phyloP scores from a whole-genome alignment of 768 basidiomycete species.

The Podaxis mareebaensis region DNA sequence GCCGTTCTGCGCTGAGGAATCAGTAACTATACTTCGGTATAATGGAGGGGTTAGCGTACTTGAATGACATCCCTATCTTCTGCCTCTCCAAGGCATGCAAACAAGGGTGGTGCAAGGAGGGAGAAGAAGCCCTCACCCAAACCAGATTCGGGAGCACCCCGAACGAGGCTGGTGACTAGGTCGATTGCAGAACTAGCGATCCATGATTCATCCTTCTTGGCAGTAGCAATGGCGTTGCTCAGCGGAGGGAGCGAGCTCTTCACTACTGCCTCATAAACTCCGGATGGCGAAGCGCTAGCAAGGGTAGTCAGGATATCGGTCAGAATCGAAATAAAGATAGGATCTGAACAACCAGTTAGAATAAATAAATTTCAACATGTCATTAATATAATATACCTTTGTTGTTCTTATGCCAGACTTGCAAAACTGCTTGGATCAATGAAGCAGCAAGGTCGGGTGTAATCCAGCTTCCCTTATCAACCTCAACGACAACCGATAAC shows the following conservation, averaged over 20 bases:
- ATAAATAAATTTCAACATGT: not conserved
- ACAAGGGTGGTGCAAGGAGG: conserved; percentile 71
- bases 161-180: conserved; percentile 69
- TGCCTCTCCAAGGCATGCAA: conserved; percentile 62
- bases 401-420: conserved; percentile 85
- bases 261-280: conserved; percentile 73
- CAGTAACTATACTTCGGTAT: not conserved
- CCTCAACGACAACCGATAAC: conserved; percentile 73
- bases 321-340: conserved; percentile 83
- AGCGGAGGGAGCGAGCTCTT: conserved; percentile 74
- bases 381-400: conserved; percentile 53
- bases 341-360: conserved; percentile 49
- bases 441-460: conserved; percentile 64
- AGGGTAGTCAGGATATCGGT: conserved; percentile 78
- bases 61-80: conserved; percentile 89
- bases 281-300: conserved; percentile 55
- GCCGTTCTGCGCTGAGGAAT: conserved; percentile 58
- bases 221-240: conserved; percentile 58
- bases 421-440: conserved; percentile 65
- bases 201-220: conserved; percentile 68
- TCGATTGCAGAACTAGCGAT: conserved; percentile 82
- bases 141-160: conserved; percentile 60
- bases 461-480: conserved; percentile 74
- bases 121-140: conserved; percentile 84
- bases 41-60: conserved; percentile 36